Evolutionary conservation across 1,139 yeast genomes (phyloP).

Genomic region (Geotrichum bryndzae): DNA sequence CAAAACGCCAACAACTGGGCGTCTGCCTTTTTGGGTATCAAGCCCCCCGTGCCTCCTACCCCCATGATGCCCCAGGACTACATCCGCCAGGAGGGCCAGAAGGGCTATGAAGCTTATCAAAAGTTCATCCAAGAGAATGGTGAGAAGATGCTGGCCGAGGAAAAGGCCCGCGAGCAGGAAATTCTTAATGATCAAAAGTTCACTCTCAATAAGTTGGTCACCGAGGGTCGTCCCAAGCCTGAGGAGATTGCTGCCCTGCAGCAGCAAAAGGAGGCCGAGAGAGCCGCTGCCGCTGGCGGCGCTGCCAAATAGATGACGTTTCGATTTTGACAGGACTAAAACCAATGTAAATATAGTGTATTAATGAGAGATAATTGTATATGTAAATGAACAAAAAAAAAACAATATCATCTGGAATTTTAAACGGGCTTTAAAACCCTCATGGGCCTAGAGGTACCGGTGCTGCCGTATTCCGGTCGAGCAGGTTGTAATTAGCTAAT

Average conservation of each 20-base stretch:
- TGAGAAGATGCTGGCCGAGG: slow-evolving; percentile 71
- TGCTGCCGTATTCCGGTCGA: too few species aligned
- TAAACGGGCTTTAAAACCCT: too few species aligned
- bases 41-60: slow-evolving; percentile 45
- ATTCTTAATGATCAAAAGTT: slow-evolving; percentile 70
- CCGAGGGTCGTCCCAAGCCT: slow-evolving; percentile 80
- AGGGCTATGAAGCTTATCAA: slow-evolving; percentile 79
- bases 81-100: slow-evolving; percentile 88
- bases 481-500: too few species aligned
- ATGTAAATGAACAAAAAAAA: not conserved
- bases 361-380: not conserved
- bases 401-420: not conserved
- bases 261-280: slow-evolving; percentile 38
- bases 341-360: not conserved
- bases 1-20: slow-evolving; percentile 46
- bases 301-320: not conserved
- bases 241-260: slow-evolving; percentile 75
- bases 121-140: slow-evolving; percentile 83
- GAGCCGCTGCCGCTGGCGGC: slow-evolving; percentile 9
- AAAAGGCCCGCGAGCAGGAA: slow-evolving; percentile 73
- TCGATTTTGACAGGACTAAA: not conserved
- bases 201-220: slow-evolving; percentile 74
- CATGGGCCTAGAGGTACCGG: too few species aligned
- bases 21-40: slow-evolving; percentile 59
- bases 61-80: slow-evolving; percentile 87